These are phyloP conservation scores for Lasiodiplodia hormozganensis DNA, from an alignment of 2,329 filamentous ascomycete species.

Conservation along the genomic window DNA sequence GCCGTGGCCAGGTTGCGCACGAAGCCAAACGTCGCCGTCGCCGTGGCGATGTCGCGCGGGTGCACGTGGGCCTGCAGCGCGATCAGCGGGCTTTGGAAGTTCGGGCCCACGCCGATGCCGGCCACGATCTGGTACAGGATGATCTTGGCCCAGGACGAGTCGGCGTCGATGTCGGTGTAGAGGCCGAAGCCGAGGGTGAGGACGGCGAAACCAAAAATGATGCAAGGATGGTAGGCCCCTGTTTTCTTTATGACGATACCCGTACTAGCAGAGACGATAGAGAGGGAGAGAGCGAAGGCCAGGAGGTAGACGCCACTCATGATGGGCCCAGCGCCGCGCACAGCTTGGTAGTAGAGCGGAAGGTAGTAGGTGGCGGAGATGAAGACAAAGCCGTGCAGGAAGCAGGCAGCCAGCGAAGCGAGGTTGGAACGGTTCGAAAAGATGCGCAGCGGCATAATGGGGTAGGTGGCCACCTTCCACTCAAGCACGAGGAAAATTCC, in stretches of 20 bases:
- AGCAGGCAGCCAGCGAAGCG: slow-evolving; percentile 69
- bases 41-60: slow-evolving; percentile 70
- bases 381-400: slow-evolving; percentile 78
- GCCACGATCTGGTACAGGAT: slow-evolving; percentile 49
- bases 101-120: slow-evolving; percentile 63
- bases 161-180: slow-evolving; percentile 44
- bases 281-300: slow-evolving; percentile 72
- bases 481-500: slow-evolving; percentile 75
- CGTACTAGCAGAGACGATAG: slow-evolving; percentile 64
- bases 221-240: slow-evolving; percentile 51
- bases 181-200: slow-evolving; percentile 49
- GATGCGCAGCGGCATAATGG: slow-evolving; percentile 76
- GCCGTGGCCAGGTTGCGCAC: slow-evolving; percentile 72
- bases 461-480: slow-evolving; percentile 74
- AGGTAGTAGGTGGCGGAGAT: slow-evolving; percentile 81
- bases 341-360: slow-evolving; percentile 83
- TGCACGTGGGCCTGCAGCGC: slow-evolving; percentile 70
- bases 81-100: slow-evolving; percentile 73
- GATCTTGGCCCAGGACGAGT: slow-evolving; percentile 48
- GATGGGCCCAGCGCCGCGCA: slow-evolving; percentile 71
- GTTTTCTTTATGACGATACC: slow-evolving; percentile 60
- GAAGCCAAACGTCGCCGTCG: slow-evolving; percentile 71
- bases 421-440: slow-evolving; percentile 72
- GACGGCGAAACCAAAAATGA: slow-evolving; percentile 45
- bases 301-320: slow-evolving; percentile 77